A percentile compares a stretch with the other conserved stretches of the same genome.
Evolutionary conservation across 371 early-diverging fungal genomes (phyloP).

Genomic region (Rhizomucor miehei): DNA sequence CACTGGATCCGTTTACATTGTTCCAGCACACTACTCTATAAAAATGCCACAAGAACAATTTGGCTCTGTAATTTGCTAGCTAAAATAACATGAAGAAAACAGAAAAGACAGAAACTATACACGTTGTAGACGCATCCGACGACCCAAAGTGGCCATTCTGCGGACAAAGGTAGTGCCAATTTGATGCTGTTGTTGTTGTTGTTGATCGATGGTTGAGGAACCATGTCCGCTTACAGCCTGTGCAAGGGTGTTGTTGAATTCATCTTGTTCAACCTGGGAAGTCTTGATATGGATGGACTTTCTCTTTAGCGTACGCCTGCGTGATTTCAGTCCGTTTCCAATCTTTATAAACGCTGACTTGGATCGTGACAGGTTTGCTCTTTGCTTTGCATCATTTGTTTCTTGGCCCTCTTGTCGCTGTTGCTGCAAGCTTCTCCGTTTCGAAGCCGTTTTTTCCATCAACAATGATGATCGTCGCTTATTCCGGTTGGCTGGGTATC

Average conservation of each 20-base stretch:
- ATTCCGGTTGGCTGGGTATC: conserved; percentile 22
- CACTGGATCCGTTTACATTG: conserved; percentile 29
- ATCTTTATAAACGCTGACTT: conserved; percentile 35
- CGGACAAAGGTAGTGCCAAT: conserved; percentile 28
- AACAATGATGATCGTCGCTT: conserved; percentile 32
- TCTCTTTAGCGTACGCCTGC: conserved; percentile 4
- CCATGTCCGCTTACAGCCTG: too few relatives aligned
- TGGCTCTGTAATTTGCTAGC: conserved; percentile 30
- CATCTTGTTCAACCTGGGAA: not conserved
- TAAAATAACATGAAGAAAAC: not conserved
- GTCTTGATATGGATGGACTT: not conserved
- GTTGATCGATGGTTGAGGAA: not conserved
- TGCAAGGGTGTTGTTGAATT: conserved; percentile 2
- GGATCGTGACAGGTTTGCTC: conserved; percentile 9
- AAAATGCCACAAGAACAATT: conserved; percentile 21
- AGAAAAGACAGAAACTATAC: conserved; percentile 5
- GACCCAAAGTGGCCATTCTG: conserved; percentile 35
- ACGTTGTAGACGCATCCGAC: conserved; percentile 23
- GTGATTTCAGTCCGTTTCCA: conserved; percentile 21
- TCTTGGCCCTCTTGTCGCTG: not conserved
- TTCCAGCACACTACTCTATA: conserved; percentile 41
- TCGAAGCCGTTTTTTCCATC: conserved; percentile 37
- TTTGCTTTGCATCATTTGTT: conserved; percentile 11
- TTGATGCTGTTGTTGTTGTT: conserved; percentile 4
- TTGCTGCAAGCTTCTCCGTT: conserved; percentile 22